phyloP scores from a whole-genome alignment of 768 basidiomycete genomes.

The Mycena floridula region DNA sequence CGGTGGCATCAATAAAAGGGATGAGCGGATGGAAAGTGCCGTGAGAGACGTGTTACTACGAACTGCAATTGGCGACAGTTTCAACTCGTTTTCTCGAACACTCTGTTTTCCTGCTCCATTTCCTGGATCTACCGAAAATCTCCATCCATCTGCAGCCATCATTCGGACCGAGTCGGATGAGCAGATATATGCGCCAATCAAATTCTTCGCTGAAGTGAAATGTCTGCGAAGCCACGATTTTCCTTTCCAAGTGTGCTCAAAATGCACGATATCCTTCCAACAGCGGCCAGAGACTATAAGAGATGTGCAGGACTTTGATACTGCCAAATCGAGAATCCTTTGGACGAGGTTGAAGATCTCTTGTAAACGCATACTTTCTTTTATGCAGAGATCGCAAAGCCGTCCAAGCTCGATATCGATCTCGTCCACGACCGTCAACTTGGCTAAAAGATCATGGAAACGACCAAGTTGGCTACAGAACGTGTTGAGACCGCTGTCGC shows the following conservation, averaged over 20 bases:
- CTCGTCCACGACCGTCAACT: background rate
- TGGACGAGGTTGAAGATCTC: background rate
- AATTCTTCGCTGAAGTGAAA: background rate
- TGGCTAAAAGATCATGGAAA: background rate
- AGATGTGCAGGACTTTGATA: background rate
- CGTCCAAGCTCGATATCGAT: background rate
- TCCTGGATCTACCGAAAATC: background rate
- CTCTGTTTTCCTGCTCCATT: background rate
- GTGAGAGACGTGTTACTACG: background rate
- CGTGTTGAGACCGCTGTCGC: background rate
- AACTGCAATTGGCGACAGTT: background rate
- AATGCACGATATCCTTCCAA: background rate
- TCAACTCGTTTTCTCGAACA: background rate
- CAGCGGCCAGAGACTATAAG: background rate
- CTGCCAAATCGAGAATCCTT: background rate
- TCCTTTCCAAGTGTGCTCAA: background rate
- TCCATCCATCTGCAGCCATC: background rate
- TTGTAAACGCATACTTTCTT: background rate
- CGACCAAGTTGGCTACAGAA: background rate
- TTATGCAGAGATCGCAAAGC: background rate
- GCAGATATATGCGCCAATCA: background rate
- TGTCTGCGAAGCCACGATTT: background rate
- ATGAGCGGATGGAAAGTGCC: background rate
- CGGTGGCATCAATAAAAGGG: background rate
- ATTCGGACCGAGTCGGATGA: background rate